Conservation (phyloP, 2,329 filamentous ascomycete species). For the Cercospora sp. region DNA sequence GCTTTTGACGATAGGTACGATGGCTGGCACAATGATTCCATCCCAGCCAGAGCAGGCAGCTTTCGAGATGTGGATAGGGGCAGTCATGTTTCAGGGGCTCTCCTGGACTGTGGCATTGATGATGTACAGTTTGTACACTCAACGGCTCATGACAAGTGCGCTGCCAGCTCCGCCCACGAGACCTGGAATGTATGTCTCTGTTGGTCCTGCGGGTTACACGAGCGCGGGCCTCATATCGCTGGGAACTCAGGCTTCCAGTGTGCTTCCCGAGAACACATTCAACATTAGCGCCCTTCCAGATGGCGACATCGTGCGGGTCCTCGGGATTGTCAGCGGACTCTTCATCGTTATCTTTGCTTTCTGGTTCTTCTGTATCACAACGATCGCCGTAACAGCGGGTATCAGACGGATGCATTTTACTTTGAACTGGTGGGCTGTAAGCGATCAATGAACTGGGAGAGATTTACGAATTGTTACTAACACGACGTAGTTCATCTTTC, state of each 20-base stretch:
- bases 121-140: conserved; percentile 49
- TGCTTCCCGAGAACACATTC: conserved; percentile 40
- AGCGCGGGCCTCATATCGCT: conserved; percentile 51
- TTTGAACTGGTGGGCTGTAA: conserved; percentile 58
- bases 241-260: conserved; percentile 43
- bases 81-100: conserved; percentile 48
- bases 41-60: conserved; percentile 45
- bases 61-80: conserved; percentile 46
- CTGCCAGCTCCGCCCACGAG: conserved; percentile 46
- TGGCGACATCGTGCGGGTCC: conserved; percentile 42
- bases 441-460: too few relatives aligned
- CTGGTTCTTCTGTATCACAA: conserved; percentile 53
- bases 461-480: too few relatives aligned
- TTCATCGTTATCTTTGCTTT: conserved; percentile 53
- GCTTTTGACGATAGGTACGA: neutral
- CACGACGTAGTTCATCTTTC: conserved; percentile 56
- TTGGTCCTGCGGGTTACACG: conserved; percentile 50
- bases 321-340: conserved; percentile 46
- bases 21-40: conserved; percentile 3
- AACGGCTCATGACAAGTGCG: conserved; percentile 44
- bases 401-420: conserved; percentile 49
- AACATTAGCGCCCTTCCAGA: conserved; percentile 36
- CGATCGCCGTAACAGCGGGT: conserved; percentile 42
- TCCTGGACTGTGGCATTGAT: conserved; percentile 48
- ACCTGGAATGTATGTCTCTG: conserved; percentile 56